Conservation (phyloP, 176 grass and related monocot species). For the Ananas comosus region DNA sequence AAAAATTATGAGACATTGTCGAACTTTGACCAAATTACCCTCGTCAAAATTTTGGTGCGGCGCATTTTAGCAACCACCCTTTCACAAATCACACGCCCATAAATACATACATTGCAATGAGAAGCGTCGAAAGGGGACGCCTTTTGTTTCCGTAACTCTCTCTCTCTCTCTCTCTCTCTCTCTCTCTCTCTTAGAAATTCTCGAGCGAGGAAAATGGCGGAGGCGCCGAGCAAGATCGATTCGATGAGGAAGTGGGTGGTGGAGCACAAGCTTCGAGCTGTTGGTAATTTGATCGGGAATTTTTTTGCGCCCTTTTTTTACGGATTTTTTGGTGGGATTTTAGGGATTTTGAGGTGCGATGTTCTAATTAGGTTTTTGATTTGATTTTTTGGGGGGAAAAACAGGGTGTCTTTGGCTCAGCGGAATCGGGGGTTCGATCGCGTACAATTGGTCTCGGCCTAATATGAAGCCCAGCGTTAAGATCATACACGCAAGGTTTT, state of each 20-base stretch:
- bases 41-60: too few relatives aligned
- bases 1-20: too few relatives aligned
- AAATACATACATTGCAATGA: too few relatives aligned
- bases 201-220: conserved; percentile 42
- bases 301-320: background rate
- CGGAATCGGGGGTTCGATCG: conserved; percentile 73
- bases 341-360: background rate
- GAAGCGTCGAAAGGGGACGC: too few relatives aligned
- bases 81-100: too few relatives aligned
- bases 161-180: background rate
- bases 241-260: conserved; percentile 75
- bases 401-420: conserved; percentile 87
- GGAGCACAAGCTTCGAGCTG: conserved; percentile 93
- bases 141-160: too few relatives aligned
- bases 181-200: background rate
- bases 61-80: too few relatives aligned
- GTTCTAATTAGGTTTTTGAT: conserved; percentile 22
- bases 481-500: conserved; percentile 93
- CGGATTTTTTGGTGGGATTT: background rate
- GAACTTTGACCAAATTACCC: too few relatives aligned
- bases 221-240: conserved; percentile 48
- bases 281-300: conserved; percentile 44
- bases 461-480: conserved; percentile 98
- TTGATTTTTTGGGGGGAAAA: background rate
- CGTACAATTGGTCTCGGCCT: conserved; percentile 93